Evolutionary conservation across 345 rosid genomes (phyloP).

Genomic region (Salix viminalis): DNA sequence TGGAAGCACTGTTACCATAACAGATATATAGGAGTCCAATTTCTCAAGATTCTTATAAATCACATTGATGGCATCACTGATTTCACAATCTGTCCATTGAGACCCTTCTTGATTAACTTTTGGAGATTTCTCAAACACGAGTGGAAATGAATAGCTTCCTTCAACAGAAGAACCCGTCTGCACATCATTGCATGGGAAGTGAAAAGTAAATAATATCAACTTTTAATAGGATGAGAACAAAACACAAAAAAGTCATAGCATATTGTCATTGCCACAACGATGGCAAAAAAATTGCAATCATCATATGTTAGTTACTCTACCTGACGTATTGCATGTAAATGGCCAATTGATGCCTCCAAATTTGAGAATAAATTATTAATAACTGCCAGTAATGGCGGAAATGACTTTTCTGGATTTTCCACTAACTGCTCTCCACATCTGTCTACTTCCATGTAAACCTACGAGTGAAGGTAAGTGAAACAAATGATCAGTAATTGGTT

Average conservation of each 20-base stretch:
- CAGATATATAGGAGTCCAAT: slow-evolving; percentile 59
- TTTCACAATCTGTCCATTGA: slow-evolving; percentile 73
- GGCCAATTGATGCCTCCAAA: slow-evolving; percentile 65
- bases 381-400: slow-evolving; percentile 46
- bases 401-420: slow-evolving; percentile 57
- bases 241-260: neutral
- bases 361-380: slow-evolving; percentile 51
- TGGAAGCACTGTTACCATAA: slow-evolving; percentile 40
- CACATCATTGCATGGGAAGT: neutral
- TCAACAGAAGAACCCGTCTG: slow-evolving; percentile 67
- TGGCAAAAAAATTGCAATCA: neutral
- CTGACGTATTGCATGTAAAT: slow-evolving; percentile 55
- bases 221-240: neutral
- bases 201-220: neutral
- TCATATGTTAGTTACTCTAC: slow-evolving; percentile 25
- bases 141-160: slow-evolving; percentile 56
- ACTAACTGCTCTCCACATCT: slow-evolving; percentile 62
- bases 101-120: slow-evolving; percentile 59
- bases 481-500: too few species aligned
- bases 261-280: neutral
- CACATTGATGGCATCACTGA: slow-evolving; percentile 58
- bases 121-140: slow-evolving; percentile 59
- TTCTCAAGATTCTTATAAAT: slow-evolving; percentile 60
- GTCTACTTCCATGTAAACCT: slow-evolving; percentile 77
- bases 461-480: slow-evolving; percentile 15